A percentile compares a stretch with the other conserved stretches of the same genome.
These are phyloP conservation scores for Kuraishia capsulata DNA, from an alignment of 805 yeast species.

Conservation along the genomic window DNA sequence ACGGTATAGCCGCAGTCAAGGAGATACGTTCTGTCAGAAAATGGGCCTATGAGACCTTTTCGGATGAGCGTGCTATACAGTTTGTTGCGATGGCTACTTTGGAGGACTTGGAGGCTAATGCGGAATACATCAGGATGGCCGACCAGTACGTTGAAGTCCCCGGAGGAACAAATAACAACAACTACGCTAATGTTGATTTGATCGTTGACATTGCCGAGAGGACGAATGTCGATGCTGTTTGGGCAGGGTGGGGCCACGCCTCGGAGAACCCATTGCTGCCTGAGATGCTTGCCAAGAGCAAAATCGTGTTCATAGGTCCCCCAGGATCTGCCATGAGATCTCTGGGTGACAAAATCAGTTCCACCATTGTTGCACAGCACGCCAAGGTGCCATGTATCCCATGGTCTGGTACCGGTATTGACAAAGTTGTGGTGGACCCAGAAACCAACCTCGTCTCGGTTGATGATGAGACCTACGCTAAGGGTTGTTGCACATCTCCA, in stretches of 20 bases:
- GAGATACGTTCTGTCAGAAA: conserved; percentile 95
- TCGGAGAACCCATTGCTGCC: conserved; percentile 97
- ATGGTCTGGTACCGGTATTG: conserved; percentile 99
- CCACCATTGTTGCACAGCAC: conserved; percentile 98
- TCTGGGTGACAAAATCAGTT: conserved; percentile 96
- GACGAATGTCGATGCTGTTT: conserved; percentile 93
- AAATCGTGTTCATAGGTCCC: conserved; percentile 92
- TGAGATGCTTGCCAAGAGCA: conserved; percentile 87
- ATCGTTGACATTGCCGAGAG: conserved; percentile 97
- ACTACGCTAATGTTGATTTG: conserved; percentile 95
- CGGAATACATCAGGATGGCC: conserved; percentile 98
- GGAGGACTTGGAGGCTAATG: conserved; percentile 94
- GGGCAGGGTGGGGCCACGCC: conserved; percentile 99
- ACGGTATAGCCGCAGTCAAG: conserved; percentile 99
- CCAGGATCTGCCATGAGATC: conserved; percentile 99
- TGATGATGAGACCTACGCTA: conserved; percentile 67
- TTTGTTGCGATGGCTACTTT: conserved; percentile 99
- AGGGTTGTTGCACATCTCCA: conserved; percentile 82
- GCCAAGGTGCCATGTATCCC: conserved; percentile 98
- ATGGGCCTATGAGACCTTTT: conserved; percentile 99
- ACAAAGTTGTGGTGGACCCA: conserved; percentile 62
- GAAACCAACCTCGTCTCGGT: conserved; percentile 80
- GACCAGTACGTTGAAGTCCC: conserved; percentile 98
- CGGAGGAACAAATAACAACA: conserved; percentile 98
- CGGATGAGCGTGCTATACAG: conserved; percentile 86